Evolutionary conservation across 129 eudicot species (phyloP), one percentile per base, ranked within the genome.

Genomic region (Pseudognaphalium luteoalbum): DNA sequence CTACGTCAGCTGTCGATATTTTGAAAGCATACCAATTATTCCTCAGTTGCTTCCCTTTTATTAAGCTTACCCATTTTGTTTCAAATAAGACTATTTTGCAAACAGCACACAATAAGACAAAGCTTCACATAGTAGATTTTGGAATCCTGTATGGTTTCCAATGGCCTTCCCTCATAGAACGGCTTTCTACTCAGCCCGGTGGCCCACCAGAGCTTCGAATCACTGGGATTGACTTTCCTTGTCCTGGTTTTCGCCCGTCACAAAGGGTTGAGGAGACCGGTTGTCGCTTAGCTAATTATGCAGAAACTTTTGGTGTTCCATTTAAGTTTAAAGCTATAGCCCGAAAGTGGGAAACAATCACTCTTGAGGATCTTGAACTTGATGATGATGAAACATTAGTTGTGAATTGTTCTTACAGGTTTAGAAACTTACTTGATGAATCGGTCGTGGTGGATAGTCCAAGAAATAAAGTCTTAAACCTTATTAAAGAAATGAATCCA

Each of bases 241-340:
- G 77, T 50, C 91, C 97, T 3, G 97, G 97, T 72, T 91, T 91
- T 62, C 85, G 91, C 22, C 97, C 97, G 5, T 64, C 94, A 30
- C 85, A 83, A 59, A 72, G 97, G 86, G 88, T 91, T 15, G 97
- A 91, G 77, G 97, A 91, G 76, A 86, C 97, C 0, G 97, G 97
- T 19, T 76, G 68, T 15, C 88, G 94, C 7, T 81, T 91, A 80
- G 71, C 86, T 28, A 86, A 85, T 69, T 91, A 88, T 78, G 97
- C 97, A 0, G 90, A 86, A 78, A 81, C 84, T 4, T 91, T 88
- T 62, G 78, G 83, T 17, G 91, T 91, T 39, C 84, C 83, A 25
- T 91, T 91, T 56, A 84, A 88, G 80, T 91, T 86, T 82, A 87
- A 83, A 39, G 88, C 94, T 9, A 82, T 90, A 60, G 94, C 97